Percentiles rank a stretch among this genome's conserved stretches.
phyloP scores from a whole-genome alignment of 805 yeast species.

The Candida ulmi region DNA sequence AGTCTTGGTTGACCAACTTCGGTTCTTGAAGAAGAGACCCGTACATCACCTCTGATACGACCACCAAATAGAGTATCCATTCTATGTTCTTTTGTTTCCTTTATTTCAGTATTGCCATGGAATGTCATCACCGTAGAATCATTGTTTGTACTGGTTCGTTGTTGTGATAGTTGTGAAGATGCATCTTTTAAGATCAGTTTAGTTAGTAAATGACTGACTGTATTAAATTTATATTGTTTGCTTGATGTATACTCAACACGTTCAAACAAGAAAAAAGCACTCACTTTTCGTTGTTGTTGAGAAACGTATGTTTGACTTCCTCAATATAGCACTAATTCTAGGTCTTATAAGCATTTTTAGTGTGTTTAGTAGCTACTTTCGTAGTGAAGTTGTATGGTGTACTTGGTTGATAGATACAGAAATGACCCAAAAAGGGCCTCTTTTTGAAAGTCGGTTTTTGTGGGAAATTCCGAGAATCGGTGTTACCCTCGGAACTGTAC shows the following conservation, averaged over 20 bases:
- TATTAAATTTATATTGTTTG: too few species aligned
- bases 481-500: not conserved
- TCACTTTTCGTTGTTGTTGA: conserved; percentile 1
- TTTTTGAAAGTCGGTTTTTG: too few species aligned
- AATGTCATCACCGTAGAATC: conserved; percentile 10
- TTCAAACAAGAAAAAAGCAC: not conserved
- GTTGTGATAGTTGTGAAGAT: not conserved
- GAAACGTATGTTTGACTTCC: not conserved
- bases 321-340: not conserved
- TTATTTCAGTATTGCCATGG: conserved; percentile 26
- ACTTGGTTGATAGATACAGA: too few species aligned
- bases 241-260: too few species aligned
- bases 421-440: too few species aligned
- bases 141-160: not conserved
- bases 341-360: not conserved
- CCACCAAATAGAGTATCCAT: conserved; percentile 51
- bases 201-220: too few species aligned
- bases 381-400: too few species aligned
- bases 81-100: conserved; percentile 39
- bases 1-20: conserved; percentile 13
- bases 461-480: not conserved
- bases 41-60: conserved; percentile 45
- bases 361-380: not conserved
- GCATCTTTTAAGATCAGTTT: too few species aligned
- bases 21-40: conserved; percentile 32